A percentile compares a stretch with the other conserved stretches of the same genome.
These are phyloP conservation scores for Erythrobasidium yunnanense DNA, from an alignment of 768 basidiomycete genomes.

Conservation along the genomic window DNA sequence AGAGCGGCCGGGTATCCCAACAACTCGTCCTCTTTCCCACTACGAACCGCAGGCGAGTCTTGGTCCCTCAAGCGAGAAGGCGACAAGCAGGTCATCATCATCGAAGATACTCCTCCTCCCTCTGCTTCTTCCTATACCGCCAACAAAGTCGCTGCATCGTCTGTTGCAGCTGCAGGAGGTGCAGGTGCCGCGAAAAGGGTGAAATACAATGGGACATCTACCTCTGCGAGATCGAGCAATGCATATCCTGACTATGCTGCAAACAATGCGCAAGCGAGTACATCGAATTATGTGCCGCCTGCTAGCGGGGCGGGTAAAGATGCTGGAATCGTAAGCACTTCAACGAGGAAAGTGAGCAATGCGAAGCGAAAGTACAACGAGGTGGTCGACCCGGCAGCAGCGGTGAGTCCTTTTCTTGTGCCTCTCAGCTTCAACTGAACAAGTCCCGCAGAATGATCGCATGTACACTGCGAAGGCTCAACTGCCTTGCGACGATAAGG, in stretches of 20 bases:
- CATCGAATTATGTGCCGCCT: too few species aligned
- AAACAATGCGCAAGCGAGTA: background rate
- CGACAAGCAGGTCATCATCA: constrained; percentile 61
- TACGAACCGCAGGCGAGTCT: background rate
- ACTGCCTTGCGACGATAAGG: constrained; percentile 74
- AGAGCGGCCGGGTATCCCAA: background rate
- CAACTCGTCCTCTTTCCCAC: background rate
- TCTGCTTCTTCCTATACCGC: constrained; percentile 13
- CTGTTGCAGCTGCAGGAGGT: background rate
- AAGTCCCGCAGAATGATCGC: background rate
- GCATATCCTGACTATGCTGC: constrained; percentile 2
- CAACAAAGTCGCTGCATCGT: background rate
- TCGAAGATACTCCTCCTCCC: constrained; percentile 81
- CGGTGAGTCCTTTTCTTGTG: constrained; percentile 4
- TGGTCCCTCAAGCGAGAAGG: constrained; percentile 19
- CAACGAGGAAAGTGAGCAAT: background rate
- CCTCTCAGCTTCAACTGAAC: background rate
- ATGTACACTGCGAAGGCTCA: background rate
- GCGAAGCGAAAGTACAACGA: constrained; percentile 25
- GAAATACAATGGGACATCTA: background rate
- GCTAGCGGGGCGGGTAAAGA: too few species aligned
- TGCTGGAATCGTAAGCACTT: too few species aligned
- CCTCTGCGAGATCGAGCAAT: background rate
- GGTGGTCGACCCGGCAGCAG: constrained; percentile 3
- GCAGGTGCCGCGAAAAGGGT: background rate